Conservation (phyloP, 2,329 filamentous ascomycete genomes). For the Trichoderma endophyticum region DNA sequence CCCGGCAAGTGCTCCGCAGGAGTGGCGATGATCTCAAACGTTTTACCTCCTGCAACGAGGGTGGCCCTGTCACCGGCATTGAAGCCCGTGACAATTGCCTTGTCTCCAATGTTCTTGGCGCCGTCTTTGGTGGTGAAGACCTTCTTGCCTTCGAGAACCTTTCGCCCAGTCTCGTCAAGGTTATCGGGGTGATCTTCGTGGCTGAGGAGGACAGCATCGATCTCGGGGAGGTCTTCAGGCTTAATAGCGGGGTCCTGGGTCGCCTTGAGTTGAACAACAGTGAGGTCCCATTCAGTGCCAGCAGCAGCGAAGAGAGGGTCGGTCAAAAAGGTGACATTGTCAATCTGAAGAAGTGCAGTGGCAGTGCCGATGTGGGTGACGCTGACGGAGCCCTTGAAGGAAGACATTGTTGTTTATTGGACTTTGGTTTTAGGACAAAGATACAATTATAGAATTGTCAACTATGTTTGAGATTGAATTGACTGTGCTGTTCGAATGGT, state of each 20-base stretch:
- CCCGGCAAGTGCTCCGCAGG: conserved; percentile 44
- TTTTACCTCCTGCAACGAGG: conserved; percentile 30
- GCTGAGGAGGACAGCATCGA: conserved; percentile 48
- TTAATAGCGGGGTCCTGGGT: conserved; percentile 34
- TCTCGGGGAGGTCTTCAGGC: conserved; percentile 39
- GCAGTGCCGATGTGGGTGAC: conserved; percentile 48
- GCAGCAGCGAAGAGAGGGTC: conserved; percentile 45
- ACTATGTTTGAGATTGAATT: not conserved
- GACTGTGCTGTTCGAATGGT: not conserved
- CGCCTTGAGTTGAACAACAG: conserved; percentile 29
- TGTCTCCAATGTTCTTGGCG: conserved; percentile 40
- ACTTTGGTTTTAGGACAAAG: not conserved
- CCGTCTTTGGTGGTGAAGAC: conserved; percentile 47
- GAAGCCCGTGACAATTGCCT: conserved; percentile 40
- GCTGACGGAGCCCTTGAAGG: conserved; percentile 26
- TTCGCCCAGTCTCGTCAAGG: conserved; percentile 44
- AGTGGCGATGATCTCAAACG: conserved; percentile 40
- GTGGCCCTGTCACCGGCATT: conserved; percentile 37
- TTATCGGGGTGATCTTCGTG: conserved; percentile 52
- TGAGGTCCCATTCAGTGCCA: conserved; percentile 33
- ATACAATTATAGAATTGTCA: not conserved
- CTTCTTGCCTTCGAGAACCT: conserved; percentile 42
- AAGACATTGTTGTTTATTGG: not conserved
- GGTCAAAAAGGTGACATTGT: conserved; percentile 42
- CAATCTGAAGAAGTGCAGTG: conserved; percentile 45